Evolutionary conservation across 73 alveolate species (phyloP).

Genomic region (Stentor coeruleus): DNA sequence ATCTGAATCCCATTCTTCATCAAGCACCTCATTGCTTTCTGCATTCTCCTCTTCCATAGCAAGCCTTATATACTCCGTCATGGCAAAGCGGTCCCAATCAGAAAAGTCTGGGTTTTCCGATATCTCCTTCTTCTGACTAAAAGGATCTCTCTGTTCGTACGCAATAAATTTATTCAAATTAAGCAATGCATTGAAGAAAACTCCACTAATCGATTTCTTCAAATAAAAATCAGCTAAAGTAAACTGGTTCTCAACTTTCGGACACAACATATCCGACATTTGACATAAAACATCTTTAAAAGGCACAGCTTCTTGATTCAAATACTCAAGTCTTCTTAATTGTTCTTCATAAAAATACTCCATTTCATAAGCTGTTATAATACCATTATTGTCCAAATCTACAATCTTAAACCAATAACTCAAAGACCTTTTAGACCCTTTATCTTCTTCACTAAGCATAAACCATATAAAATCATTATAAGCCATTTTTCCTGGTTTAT

Average conservation of each 20-base stretch:
- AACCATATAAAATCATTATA: constrained; percentile 98
- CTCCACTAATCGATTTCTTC: constrained; percentile 71
- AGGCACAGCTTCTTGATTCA: constrained; percentile 92
- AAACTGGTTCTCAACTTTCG: constrained; percentile 84
- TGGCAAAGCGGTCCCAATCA: constrained; percentile 99
- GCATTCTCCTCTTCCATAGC: constrained; percentile 98
- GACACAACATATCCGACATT: constrained; percentile 85
- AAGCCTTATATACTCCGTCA: constrained; percentile 86
- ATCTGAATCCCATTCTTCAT: constrained; percentile 71
- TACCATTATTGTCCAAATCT: constrained; percentile 95
- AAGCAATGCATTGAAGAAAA: constrained; percentile 86
- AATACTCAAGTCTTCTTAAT: constrained; percentile 86
- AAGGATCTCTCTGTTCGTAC: constrained; percentile 77
- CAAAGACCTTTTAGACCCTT: constrained; percentile 83
- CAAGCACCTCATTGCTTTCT: constrained; percentile 73
- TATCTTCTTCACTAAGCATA: constrained; percentile 98
- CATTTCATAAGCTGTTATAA: constrained; percentile 95
- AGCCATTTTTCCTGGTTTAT: constrained; percentile 93
- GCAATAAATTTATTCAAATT: constrained; percentile 65
- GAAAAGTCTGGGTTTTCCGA: constrained; percentile 90
- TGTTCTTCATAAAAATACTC: constrained; percentile 94
- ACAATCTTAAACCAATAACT: constrained; percentile 97
- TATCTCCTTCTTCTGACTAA: constrained; percentile 57
- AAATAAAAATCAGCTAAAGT: constrained; percentile 70
- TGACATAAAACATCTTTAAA: constrained; percentile 93